Conservation (phyloP, 495 filamentous ascomycete species). For the Parachaetomium inaequale region DNA sequence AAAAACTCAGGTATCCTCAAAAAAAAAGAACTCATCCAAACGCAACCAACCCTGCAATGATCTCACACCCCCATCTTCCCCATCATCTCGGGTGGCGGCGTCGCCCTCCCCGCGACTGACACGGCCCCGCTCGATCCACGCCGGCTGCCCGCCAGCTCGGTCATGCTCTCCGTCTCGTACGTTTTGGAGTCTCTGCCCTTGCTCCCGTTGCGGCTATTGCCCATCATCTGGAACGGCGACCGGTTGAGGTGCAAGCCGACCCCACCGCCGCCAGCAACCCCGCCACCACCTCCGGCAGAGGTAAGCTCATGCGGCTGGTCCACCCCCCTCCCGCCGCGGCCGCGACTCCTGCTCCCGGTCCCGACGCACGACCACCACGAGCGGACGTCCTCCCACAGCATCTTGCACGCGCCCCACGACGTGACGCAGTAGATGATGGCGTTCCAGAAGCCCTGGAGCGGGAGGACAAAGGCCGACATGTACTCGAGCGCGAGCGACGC, state of each 20-base stretch:
- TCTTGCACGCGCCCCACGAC: slow-evolving; percentile 46
- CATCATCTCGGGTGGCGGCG: neutral
- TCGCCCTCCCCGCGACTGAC: neutral
- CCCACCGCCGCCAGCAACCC: neutral
- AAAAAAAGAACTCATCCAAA: neutral
- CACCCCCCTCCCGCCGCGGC: neutral
- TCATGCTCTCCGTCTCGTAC: slow-evolving; percentile 44
- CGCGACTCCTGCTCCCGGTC: neutral
- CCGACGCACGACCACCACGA: slow-evolving; percentile 6
- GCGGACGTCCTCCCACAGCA: slow-evolving; percentile 26
- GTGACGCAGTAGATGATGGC: slow-evolving; percentile 73
- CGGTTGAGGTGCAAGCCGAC: neutral
- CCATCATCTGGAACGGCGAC: slow-evolving; percentile 29
- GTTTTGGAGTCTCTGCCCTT: slow-evolving; percentile 26
- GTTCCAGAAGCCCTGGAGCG: slow-evolving; percentile 86
- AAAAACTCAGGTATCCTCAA: too few species aligned
- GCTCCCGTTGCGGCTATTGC: slow-evolving; percentile 16
- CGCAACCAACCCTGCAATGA: neutral
- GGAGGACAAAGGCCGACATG: slow-evolving; percentile 70
- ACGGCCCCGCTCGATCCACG: slow-evolving; percentile 1
- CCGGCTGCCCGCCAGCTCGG: slow-evolving; percentile 35
- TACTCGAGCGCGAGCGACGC: slow-evolving; percentile 62
- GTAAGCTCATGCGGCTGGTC: neutral
- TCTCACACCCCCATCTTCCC: neutral
- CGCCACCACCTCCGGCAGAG: neutral